Base-by-base conservation (phyloP, 495 filamentous ascomycete species). In the Penicillium tannophilum region DNA sequence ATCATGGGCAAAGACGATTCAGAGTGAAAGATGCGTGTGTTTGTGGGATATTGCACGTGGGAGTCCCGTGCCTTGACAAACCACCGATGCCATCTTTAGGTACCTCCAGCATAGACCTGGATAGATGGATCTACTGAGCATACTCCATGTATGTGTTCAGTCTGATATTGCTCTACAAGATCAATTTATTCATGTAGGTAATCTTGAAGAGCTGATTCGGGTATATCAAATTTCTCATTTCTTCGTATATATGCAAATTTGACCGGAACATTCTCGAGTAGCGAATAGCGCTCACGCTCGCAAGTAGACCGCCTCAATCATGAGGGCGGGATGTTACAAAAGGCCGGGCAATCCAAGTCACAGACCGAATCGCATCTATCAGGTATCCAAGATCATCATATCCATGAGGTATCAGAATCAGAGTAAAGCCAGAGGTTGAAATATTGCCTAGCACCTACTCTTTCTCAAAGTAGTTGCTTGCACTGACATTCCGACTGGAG, bases 171-270 rank as follows among this genome's bases (percentile, higher is more conserved):
- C 33, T 36, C 6, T 9, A n/a, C 2, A 26, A 43, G 6, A n/a
- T 23, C 17, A 8, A 19, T 24, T 16, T 19, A 17, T 6, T 43
- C 36, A 12, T 20, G 16, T 24, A 19, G 19, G 44, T 28, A 28
- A 5, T 7, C 28, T 28, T 2, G 5, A 14, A 1, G 48, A 50
- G 12, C 26, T 16, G 20, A 33, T 42, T 57, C 39, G 57, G 54
- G 50, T 61, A 63, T 65, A 62, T 62, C 17, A 55, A 41, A 54
- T 42, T 0, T 63, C 56, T 66, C 63, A 69, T 68, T 70, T 59
- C 61, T 64, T 69, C 66, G 66, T 66, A 60, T 66, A 68, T 70
- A 70, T 68, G 65, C 60, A 64, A 68, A 66, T 54, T 68, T 66
- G 56, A 66, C 46, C 55, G 42, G 52, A 56, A 56, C 17, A 17